These are phyloP conservation scores for Chaetomium fimeti DNA, from an alignment of 495 filamentous ascomycete species.

Conservation along the genomic window DNA sequence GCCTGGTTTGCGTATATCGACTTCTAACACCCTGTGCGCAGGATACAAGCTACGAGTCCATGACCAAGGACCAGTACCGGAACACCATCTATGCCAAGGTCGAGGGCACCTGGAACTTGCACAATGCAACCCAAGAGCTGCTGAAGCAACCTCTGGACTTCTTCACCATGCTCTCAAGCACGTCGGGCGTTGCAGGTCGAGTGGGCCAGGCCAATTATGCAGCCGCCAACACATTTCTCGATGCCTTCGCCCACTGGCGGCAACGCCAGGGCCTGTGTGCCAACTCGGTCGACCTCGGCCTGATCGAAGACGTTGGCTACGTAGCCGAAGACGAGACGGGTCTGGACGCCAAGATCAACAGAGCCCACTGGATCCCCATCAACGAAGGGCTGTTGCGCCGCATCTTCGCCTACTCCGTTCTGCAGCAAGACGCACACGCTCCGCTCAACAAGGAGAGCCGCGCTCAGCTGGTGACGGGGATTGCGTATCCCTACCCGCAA, in stretches of 20 bases:
- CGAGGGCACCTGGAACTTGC: slow-evolving; percentile 39
- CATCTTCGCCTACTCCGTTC: too few species aligned
- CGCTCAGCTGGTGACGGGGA: too few species aligned
- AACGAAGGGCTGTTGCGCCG: too few species aligned
- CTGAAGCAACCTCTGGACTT: slow-evolving; percentile 53
- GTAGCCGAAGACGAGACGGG: too few species aligned
- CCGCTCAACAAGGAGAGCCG: too few species aligned
- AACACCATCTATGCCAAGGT: slow-evolving; percentile 47
- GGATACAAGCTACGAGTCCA: slow-evolving; percentile 40
- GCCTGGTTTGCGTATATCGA: too few species aligned
- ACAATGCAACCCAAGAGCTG: slow-evolving; percentile 38
- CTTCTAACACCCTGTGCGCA: too few species aligned
- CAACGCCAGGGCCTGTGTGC: not conserved
- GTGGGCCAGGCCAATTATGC: slow-evolving; percentile 58
- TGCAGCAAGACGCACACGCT: too few species aligned
- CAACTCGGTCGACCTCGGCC: slow-evolving; percentile 32
- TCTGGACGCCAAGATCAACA: too few species aligned
- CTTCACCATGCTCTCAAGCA: slow-evolving; percentile 51
- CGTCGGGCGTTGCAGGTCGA: slow-evolving; percentile 50
- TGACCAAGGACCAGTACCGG: slow-evolving; percentile 34
- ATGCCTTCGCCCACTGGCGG: slow-evolving; percentile 41
- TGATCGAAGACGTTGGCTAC: slow-evolving; percentile 29
- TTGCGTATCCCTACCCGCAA: too few species aligned
- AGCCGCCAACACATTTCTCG: slow-evolving; percentile 58
- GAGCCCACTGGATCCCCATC: too few species aligned